phyloP scores from a whole-genome alignment of 2,329 filamentous ascomycete genomes.

The Lachnellula hyalina region DNA sequence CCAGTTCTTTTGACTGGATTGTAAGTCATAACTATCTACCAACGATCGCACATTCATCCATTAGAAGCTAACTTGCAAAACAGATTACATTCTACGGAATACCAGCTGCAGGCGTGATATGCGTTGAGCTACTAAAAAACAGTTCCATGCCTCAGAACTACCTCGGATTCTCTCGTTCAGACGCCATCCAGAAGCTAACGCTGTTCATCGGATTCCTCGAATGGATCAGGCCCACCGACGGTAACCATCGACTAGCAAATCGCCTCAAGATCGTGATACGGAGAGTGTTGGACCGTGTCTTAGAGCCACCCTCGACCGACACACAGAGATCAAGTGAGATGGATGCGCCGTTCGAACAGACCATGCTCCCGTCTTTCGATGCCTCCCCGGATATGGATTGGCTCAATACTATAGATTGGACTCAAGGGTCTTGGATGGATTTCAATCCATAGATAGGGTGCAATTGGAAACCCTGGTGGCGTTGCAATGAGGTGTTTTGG shows the following conservation, averaged over 20 bases:
- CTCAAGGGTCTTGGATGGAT: conserved; percentile 26
- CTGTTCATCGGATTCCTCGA: conserved; percentile 29
- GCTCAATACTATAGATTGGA: conserved; percentile 29
- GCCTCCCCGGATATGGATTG: conserved; percentile 24
- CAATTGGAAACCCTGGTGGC: no score
- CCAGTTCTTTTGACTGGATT: conserved; percentile 26
- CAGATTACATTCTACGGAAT: conserved; percentile 24
- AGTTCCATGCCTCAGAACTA: conserved; percentile 7
- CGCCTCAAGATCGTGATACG: conserved; percentile 21
- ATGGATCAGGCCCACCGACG: conserved; percentile 29
- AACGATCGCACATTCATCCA: background rate
- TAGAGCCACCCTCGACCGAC: conserved; percentile 15
- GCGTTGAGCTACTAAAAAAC: conserved; percentile 26
- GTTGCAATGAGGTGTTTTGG: no score
- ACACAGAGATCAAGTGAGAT: background rate
- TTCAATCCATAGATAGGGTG: conserved; percentile 1
- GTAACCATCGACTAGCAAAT: conserved; percentile 25
- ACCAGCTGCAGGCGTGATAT: conserved; percentile 26
- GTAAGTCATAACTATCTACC: conserved; percentile 11
- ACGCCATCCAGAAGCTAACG: conserved; percentile 27
- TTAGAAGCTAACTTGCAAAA: background rate
- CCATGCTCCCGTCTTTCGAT: conserved; percentile 12
- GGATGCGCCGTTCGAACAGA: conserved; percentile 13
- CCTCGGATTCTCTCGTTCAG: conserved; percentile 22
- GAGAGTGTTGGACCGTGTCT: conserved; percentile 24